Percentiles rank a stretch among this genome's conserved stretches.
phyloP scores from a whole-genome alignment of 768 basidiomycete genomes.

The Rhodotorula toruloides region DNA sequence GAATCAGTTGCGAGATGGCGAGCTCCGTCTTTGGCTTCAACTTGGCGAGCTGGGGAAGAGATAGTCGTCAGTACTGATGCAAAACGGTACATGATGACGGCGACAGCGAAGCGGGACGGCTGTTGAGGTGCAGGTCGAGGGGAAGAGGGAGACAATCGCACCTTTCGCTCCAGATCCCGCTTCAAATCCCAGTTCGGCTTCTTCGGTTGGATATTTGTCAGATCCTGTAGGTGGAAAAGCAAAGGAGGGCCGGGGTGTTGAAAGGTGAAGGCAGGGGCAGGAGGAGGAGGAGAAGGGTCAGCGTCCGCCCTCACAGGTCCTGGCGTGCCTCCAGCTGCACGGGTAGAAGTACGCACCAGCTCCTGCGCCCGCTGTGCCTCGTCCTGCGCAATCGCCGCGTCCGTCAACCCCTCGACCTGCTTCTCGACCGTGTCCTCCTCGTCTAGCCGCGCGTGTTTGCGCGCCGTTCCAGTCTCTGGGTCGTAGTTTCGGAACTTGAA shows the following conservation, averaged over 20 bases:
- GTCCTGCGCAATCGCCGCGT: conserved; percentile 78
- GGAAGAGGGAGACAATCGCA: conserved; percentile 43
- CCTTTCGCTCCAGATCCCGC: conserved; percentile 70
- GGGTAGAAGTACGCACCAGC: conserved; percentile 56
- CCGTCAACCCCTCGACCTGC: conserved; percentile 73
- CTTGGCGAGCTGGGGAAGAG: conserved; percentile 47
- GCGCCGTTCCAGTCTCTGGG: conserved; percentile 72
- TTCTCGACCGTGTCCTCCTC: conserved; percentile 80
- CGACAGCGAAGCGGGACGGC: no score
- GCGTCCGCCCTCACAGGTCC: neutral
- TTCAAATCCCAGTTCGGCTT: conserved; percentile 65
- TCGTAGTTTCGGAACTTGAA: conserved; percentile 72
- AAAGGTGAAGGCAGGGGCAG: neutral
- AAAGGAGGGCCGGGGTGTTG: neutral
- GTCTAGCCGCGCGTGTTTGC: conserved; percentile 61
- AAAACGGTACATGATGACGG: no score
- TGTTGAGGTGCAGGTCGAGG: rapidly evolving
- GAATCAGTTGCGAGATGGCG: conserved; percentile 84
- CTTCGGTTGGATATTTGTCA: conserved; percentile 62
- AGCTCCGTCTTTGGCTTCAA: conserved; percentile 89
- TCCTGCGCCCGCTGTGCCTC: conserved; percentile 79
- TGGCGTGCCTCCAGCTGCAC: neutral
- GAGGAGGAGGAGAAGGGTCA: neutral
- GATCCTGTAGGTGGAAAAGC: conserved; percentile 44
- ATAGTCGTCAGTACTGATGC: neutral